phyloP scores from a whole-genome alignment of 108 stramenopile species.

The Hondaea fermentalgiana region DNA sequence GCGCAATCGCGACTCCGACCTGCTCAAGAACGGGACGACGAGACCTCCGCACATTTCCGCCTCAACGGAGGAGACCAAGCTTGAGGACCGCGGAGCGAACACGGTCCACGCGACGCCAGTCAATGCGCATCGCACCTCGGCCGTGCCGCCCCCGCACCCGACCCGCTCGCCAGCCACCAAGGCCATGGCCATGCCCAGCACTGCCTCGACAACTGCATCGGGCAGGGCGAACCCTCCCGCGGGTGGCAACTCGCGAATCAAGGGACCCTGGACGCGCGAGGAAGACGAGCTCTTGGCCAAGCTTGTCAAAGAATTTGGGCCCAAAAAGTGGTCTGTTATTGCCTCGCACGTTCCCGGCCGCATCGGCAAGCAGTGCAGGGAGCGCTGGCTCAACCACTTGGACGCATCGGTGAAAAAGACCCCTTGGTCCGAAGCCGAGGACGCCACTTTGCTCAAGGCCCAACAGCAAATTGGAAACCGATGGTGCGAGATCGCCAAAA shows the following conservation, averaged over 20 bases:
- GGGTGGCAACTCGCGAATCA: background rate
- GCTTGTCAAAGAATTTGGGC: constrained; percentile 20
- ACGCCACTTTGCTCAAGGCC: background rate
- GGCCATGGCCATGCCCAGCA: background rate
- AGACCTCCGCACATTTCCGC: no score
- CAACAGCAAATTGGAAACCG: constrained; percentile 36
- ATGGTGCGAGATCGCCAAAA: constrained; percentile 57
- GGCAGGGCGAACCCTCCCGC: background rate
- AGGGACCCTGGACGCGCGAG: constrained; percentile 27
- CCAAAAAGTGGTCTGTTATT: constrained; percentile 22
- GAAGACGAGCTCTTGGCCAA: constrained; percentile 22
- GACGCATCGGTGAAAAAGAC: constrained; percentile 25
- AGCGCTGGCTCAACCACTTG: constrained; percentile 34
- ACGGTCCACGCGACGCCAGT: background rate
- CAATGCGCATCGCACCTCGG: background rate
- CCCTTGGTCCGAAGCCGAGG: constrained; percentile 29
- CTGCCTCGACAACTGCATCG: background rate
- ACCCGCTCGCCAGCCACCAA: background rate
- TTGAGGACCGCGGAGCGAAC: background rate
- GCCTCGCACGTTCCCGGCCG: constrained; percentile 25
- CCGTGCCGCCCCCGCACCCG: background rate
- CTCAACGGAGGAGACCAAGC: background rate
- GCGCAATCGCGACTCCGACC: background rate
- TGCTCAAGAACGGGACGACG: background rate
- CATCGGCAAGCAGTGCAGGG: constrained; percentile 30